Base-by-base conservation (phyloP, 495 filamentous ascomycete species). In the Parathielavia hyrcaniae region DNA sequence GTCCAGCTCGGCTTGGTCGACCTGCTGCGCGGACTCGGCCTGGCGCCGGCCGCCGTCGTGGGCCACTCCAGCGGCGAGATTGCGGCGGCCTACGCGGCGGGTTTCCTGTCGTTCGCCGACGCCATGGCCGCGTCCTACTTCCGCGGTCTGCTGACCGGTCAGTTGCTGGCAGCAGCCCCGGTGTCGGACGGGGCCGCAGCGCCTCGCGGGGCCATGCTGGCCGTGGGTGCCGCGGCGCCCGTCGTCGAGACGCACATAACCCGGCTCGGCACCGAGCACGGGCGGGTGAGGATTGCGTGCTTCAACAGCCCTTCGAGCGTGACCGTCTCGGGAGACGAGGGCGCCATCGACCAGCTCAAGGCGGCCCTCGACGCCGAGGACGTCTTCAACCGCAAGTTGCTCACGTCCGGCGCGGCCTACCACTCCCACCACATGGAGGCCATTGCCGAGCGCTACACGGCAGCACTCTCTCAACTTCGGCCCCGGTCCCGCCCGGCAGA, bases 51-150 rank as follows among this genome's bases (percentile, higher is more conserved):
- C 20, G 72, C 72, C 23, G 79, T 82, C 0, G 71, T 83, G 2
- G 82, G 83, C 3, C 83, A 86, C 60, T 86, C 82, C 0, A 81
- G 77, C 59, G 83, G 83, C 2, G 83, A 86, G 61, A 85, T 85
- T 61, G 73, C 68, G 1, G 73, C 73, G 0, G 73, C 73, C 4
- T 80, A 77, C 58, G 59, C 73, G 12, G 53, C 61, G 4, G 77
- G 77, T 5, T 66, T 66, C 17, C 38, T 81, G 17, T 66, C 70
- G 4, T 69, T 74, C n/a, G 23, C 63, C 12, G 68, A 74, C 0
- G 77, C 75, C 13, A 77, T 77, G 67, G 67, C 73, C 44, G 39
- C 83, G 2, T 72, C 82, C 34, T 71, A 74, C 69, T 57, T 75
- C 57, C 68, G 72, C 34, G 67, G 76, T 10, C 58, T 57, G 14